Evolutionary conservation across 2,329 filamentous ascomycete species (phyloP).

Genomic region (Sarocladiaceae sp.): DNA sequence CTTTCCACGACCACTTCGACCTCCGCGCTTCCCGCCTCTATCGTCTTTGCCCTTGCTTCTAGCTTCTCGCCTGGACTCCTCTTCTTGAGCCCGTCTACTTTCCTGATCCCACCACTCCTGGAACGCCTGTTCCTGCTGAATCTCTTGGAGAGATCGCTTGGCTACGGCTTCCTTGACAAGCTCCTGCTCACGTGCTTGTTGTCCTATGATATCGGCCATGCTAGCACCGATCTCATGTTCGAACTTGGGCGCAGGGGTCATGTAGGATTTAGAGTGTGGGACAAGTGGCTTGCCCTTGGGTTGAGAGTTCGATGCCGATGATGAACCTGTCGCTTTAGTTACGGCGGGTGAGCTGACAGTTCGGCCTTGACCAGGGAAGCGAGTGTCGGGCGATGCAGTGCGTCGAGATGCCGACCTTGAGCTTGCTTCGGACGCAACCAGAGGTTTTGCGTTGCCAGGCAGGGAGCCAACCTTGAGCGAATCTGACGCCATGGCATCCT

Average conservation of each 20-base stretch:
- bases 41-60: constrained; percentile 42
- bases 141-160: constrained; percentile 87
- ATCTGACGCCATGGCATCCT: constrained; percentile 39
- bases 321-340: constrained; percentile 6
- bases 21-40: constrained; percentile 24
- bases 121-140: constrained; percentile 95
- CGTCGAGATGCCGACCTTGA: constrained; percentile 37
- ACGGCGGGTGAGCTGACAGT: constrained; percentile 27
- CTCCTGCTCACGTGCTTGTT: constrained; percentile 82
- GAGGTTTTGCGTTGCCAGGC: constrained; percentile 33
- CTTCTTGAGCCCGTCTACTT: constrained; percentile 65
- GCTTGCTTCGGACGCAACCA: constrained; percentile 38
- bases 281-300: constrained; percentile 38
- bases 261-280: constrained; percentile 60
- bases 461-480: constrained; percentile 19
- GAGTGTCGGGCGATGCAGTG: constrained; percentile 58
- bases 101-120: constrained; percentile 96
- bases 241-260: constrained; percentile 51
- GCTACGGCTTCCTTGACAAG: constrained; percentile 77
- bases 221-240: constrained; percentile 61
- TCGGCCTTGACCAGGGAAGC: constrained; percentile 55
- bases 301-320: constrained; percentile 21
- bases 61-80: constrained; percentile 44
- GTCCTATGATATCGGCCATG: constrained; percentile 82
- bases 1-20: constrained; percentile 19